Evolutionary conservation across 371 early-diverging fungal genomes (phyloP).

Genomic region (Saksenaea oblongispora): DNA sequence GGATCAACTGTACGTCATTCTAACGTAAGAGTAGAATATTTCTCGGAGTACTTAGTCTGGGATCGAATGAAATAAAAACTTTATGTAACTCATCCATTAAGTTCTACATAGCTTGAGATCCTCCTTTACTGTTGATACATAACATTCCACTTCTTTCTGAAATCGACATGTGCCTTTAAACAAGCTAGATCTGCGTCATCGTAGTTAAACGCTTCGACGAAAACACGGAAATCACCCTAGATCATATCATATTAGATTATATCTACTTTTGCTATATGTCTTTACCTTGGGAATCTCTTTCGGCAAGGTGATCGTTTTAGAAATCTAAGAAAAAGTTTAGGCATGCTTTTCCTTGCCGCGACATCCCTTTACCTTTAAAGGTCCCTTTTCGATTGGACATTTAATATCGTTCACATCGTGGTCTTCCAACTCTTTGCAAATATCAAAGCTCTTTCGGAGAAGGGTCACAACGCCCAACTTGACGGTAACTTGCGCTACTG

Average conservation of each 20-base stretch:
- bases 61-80: too few species aligned
- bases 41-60: too few species aligned
- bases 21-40: too few species aligned
- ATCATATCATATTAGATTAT: background rate
- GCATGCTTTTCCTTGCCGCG: background rate
- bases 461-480: slow-evolving; percentile 51
- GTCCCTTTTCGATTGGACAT: slow-evolving; percentile 15
- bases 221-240: slow-evolving; percentile 17
- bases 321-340: background rate
- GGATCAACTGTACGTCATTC: too few species aligned
- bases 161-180: slow-evolving; percentile 13
- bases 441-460: slow-evolving; percentile 46
- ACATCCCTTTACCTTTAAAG: slow-evolving; percentile 11
- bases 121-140: background rate
- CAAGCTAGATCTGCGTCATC: slow-evolving; percentile 15
- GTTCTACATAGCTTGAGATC: too few species aligned
- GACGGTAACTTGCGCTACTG: slow-evolving; percentile 46
- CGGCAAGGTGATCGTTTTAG: slow-evolving; percentile 1
- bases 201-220: slow-evolving; percentile 10
- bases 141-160: slow-evolving; percentile 5
- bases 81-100: too few species aligned
- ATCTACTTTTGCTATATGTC: background rate
- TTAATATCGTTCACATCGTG: slow-evolving; percentile 35
- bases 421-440: slow-evolving; percentile 51
- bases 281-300: slow-evolving; percentile 12